These are phyloP conservation scores for Starmerella roubikii DNA, from an alignment of 805 yeast genomes.

Conservation along the genomic window DNA sequence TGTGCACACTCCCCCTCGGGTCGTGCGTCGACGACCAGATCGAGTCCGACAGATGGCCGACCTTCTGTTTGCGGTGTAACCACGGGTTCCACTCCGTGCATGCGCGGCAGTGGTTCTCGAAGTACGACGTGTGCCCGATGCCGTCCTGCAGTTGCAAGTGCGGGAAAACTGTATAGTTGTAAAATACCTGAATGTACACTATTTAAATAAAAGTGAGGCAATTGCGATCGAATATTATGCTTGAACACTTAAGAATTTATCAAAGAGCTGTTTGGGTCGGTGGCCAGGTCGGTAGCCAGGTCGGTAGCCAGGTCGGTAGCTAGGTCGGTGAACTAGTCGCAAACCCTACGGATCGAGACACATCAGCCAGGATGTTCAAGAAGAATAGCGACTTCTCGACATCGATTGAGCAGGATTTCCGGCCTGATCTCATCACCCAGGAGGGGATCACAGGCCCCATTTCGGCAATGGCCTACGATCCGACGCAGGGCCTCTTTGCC, in stretches of 20 bases:
- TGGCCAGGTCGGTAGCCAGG: background rate
- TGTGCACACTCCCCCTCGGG: conserved; percentile 72
- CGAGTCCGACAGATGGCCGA: conserved; percentile 54
- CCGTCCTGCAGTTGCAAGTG: conserved; percentile 85
- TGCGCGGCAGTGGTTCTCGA: conserved; percentile 90
- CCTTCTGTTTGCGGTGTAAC: conserved; percentile 78
- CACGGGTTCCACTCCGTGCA: conserved; percentile 94
- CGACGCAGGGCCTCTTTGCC: conserved; percentile 76
- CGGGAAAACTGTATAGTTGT: conserved; percentile 6
- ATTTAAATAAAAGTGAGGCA: too few relatives aligned
- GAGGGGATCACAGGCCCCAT: conserved; percentile 57
- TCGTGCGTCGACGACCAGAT: conserved; percentile 19
- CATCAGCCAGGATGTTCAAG: conserved; percentile 8
- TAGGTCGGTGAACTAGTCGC: too few relatives aligned
- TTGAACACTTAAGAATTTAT: too few relatives aligned
- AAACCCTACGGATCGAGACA: too few relatives aligned
- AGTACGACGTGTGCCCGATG: conserved; percentile 81
- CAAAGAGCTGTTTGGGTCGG: too few relatives aligned
- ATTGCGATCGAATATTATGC: too few relatives aligned
- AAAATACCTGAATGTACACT: too few relatives aligned
- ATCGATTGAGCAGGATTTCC: conserved; percentile 21
- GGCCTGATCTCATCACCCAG: conserved; percentile 24
- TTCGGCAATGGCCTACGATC: conserved; percentile 64
- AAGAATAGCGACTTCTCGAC: conserved; percentile 17
- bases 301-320: background rate